Evolutionary conservation across 1,284 basidiomycete species (phyloP), one percentile per base, ranked within the genome.

Genomic region (Cutaneotrichosporon spelunceum): DNA sequence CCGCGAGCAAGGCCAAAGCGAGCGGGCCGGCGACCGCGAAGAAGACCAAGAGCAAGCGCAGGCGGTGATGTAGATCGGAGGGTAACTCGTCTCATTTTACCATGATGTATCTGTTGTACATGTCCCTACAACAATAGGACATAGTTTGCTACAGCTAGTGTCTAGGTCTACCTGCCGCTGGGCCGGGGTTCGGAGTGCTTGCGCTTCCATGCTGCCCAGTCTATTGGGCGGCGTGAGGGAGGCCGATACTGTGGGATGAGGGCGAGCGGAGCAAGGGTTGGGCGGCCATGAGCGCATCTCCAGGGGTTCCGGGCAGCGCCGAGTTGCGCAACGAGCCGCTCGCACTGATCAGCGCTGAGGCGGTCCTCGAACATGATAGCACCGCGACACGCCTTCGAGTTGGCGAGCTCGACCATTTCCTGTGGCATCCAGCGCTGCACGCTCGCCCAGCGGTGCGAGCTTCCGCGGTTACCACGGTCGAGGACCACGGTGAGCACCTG

Each of bases 301-400:
- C 95, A 96, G 1, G 94, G 93, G 69, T 91, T 88, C 3, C 84
- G 82, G 1, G 91, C 90, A 61, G 83, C 73, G 4, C 86, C 82
- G 24, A 97, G 82, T 66, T 86, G 83, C 7, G 72, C 68, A 39
- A 97, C 80, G 44, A 98, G 83, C 30, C 83, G 81, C 67, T 83
- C 74, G 74, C 90, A 91, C 72, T 95, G 91, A 36, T 83, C 82
- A 3, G 78, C 59, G 19, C 81, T 84, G 53, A 98, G 82, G 1
- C 81, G 64, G 74, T 97, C 94, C 68, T 93, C 93, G 82, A 98
- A 98, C 94, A 98, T 97, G 77, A 96, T 90, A 0, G 93, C 91
- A 53, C 91, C 91, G 81, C 93, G 83, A 72, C 93, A 97, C 14
- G 93, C 93, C 77, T 91, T 93, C 6, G 91, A 94, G 77, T 95